phyloP scores from a whole-genome alignment of 257 asterid genomes.

The Solanum paucissectum region DNA sequence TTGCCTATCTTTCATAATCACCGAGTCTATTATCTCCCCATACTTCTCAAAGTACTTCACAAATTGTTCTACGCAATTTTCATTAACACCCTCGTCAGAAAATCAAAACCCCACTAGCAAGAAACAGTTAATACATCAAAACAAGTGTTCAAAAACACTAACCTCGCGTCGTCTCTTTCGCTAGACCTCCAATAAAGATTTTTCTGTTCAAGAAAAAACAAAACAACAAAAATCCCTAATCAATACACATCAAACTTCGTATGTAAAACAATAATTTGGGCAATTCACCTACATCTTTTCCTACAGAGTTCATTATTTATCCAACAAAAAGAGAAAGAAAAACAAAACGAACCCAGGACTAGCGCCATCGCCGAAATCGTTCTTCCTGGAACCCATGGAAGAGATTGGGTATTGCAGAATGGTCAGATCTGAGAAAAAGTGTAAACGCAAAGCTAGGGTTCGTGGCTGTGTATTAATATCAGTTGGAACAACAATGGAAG shows the following conservation, averaged over 20 bases:
- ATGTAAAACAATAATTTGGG: background rate
- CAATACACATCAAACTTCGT: background rate
- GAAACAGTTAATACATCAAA: background rate
- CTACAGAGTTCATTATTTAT: background rate
- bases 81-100: background rate
- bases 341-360: conserved; percentile 66
- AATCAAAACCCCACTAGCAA: background rate
- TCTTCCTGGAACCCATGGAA: conserved; percentile 62
- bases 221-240: background rate
- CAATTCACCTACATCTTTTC: background rate
- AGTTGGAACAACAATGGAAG: background rate
- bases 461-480: background rate
- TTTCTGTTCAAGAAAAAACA: conserved; percentile 31
- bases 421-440: conserved; percentile 22
- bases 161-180: conserved; percentile 84
- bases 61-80: conserved; percentile 42
- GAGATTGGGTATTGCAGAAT: background rate
- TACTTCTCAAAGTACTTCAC: conserved; percentile 94
- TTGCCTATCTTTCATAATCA: conserved; percentile 84
- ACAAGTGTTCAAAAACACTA: background rate
- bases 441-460: conserved; percentile 30
- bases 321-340: background rate
- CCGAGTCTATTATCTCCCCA: conserved; percentile 94
- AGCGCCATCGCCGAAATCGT: conserved; percentile 87
- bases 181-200: conserved; percentile 87